Conservation (phyloP, 2,329 filamentous ascomycete genomes). For the Colletotrichum australisinense region DNA sequence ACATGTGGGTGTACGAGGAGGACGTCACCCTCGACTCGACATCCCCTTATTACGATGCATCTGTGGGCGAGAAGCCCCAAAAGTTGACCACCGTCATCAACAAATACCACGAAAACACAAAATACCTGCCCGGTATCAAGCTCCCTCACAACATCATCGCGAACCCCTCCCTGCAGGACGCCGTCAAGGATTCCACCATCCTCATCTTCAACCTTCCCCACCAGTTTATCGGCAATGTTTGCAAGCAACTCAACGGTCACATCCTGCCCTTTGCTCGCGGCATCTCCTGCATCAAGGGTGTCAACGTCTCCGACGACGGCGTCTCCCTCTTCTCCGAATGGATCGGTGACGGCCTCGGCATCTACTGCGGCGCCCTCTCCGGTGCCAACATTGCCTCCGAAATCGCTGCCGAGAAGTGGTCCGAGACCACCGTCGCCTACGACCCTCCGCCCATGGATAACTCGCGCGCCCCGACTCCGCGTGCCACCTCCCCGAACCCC, state of each 20-base stretch:
- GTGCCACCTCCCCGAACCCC: slow-evolving; percentile 58
- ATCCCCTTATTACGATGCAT: slow-evolving; percentile 78
- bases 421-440: slow-evolving; percentile 96
- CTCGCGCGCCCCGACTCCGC: slow-evolving; percentile 77
- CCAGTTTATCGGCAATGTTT: slow-evolving; percentile 92
- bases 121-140: slow-evolving; percentile 91
- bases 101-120: slow-evolving; percentile 92
- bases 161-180: slow-evolving; percentile 82
- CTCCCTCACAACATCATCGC: slow-evolving; percentile 87
- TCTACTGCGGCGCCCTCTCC: slow-evolving; percentile 95
- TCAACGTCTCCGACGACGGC: slow-evolving; percentile 88
- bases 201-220: slow-evolving; percentile 97
- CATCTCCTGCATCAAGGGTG: slow-evolving; percentile 98
- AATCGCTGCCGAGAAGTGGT: slow-evolving; percentile 95
- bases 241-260: slow-evolving; percentile 85
- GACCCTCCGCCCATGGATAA: slow-evolving; percentile 88
- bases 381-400: slow-evolving; percentile 97
- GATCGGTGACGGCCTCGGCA: slow-evolving; percentile 90
- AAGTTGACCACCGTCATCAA: slow-evolving; percentile 96
- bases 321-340: slow-evolving; percentile 94
- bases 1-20: slow-evolving; percentile 99
- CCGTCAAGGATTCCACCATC: slow-evolving; percentile 86
- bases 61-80: slow-evolving; percentile 74
- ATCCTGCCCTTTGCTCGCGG: slow-evolving; percentile 93
- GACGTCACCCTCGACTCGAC: slow-evolving; percentile 79